Evolutionary conservation across 345 rosid genomes (phyloP), one percentile per base, ranked within the genome.

Genomic region (Rhodomyrtus tomentosa): DNA sequence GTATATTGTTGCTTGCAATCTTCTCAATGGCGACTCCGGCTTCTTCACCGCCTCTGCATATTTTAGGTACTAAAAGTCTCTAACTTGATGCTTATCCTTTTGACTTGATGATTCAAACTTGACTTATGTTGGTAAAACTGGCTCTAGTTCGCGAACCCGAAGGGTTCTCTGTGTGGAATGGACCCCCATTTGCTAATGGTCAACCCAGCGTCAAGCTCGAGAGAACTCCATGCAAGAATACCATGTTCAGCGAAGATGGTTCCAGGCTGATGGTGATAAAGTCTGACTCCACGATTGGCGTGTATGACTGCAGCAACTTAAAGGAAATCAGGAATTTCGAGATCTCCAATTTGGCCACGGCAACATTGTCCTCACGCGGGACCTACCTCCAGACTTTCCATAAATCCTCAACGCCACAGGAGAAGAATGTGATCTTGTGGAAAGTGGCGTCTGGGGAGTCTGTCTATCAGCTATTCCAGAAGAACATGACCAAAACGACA

Each of bases 321-420:
- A 89, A 85, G 83, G 96, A 95, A 90, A 89, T 91, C 27, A 91
- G 93, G 84, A 90, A 91, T 10, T 95, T 95, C 56, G 88, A 93
- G 68, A 83, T 94, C 58, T 88, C 93, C 14, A 86, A 90, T 91
- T 90, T 96, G 79, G 85, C 87, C 6, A 93, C 96, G 50, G 91
- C 96, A 42, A 83, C 91, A 48, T 83, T 95, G 85, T 97, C 99
- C 15, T 96, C 99, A 0, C 55, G 92, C 6, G 98, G 98, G 86
- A 92, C 96, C 82, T 95, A 91, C 83, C 93, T 95, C 62, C 98
- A 94, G 87, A 94, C 98, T 22, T 97, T 97, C 87, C 99, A 95
- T 90, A 95, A 95, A 87, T 84, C 95, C 10, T 83, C 92, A 55
- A 87, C 92, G 16, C 98, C 98, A 0, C 96, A 95, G 89, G 98